Conservation (phyloP, 2,329 filamentous ascomycete species). For the Epichloe gansuensis region DNA sequence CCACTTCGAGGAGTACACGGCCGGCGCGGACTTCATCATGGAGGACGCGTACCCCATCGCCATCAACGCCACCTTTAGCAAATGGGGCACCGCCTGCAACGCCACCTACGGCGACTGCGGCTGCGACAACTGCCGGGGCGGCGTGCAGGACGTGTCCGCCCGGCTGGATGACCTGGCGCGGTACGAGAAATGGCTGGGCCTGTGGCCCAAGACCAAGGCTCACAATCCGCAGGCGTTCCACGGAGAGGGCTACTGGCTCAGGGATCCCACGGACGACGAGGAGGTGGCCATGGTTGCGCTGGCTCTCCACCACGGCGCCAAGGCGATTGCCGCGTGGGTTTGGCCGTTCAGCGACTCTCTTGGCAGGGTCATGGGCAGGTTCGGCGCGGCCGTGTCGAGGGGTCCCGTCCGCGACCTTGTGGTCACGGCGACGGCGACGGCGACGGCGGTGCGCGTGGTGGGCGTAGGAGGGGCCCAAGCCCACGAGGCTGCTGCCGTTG, state of each 20-base stretch:
- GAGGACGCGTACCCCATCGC: conserved; percentile 47
- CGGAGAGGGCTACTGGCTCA: conserved; percentile 34
- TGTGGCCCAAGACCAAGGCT: conserved; percentile 30
- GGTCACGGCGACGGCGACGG: conserved; percentile 16
- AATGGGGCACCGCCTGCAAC: conserved; percentile 45
- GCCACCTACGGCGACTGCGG: conserved; percentile 48
- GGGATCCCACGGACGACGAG: conserved; percentile 31
- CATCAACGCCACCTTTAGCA: conserved; percentile 39
- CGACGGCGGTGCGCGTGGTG: conserved; percentile 9
- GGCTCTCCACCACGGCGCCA: conserved; percentile 32
- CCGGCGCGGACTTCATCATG: conserved; percentile 45
- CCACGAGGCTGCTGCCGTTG: conserved; percentile 7
- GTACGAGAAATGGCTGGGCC: conserved; percentile 28
- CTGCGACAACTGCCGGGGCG: conserved; percentile 45
- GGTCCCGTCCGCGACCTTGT: conserved; percentile 27
- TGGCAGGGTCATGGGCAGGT: conserved; percentile 24
- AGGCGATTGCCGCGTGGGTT: conserved; percentile 31
- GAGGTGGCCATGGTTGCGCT: conserved; percentile 31
- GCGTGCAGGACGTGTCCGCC: conserved; percentile 35
- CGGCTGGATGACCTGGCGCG: conserved; percentile 25
- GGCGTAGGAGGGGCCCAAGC: not conserved
- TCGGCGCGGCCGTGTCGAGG: conserved; percentile 24
- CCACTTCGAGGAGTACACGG: conserved; percentile 41
- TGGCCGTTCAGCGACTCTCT: conserved; percentile 27
- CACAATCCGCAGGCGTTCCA: conserved; percentile 35